Evolutionary conservation across 441 rosid species (phyloP).

Genomic region (Erysimum pusillum): DNA sequence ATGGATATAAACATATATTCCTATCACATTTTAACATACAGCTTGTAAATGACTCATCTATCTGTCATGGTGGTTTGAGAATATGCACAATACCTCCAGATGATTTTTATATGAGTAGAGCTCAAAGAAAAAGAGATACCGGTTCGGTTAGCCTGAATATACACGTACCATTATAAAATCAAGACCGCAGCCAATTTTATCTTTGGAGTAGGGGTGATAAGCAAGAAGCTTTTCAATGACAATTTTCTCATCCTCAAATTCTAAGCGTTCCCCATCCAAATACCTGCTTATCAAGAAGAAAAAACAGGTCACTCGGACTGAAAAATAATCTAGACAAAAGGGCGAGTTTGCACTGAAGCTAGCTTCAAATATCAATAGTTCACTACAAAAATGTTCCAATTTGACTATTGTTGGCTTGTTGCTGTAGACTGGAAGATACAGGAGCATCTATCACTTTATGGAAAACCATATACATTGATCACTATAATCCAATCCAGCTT

Average conservation of each 20-base stretch:
- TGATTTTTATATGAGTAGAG: background rate
- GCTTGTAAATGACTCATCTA: slow-evolving; percentile 14
- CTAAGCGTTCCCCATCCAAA: slow-evolving; percentile 68
- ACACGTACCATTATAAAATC: slow-evolving; percentile 74
- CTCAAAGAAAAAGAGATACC: background rate
- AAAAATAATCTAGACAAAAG: background rate
- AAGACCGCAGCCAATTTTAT: slow-evolving; percentile 87
- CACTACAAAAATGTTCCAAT: background rate
- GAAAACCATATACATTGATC: background rate
- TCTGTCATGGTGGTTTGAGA: background rate
- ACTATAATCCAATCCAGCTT: slow-evolving; percentile 4
- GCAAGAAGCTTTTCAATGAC: slow-evolving; percentile 75
- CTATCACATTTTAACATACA: background rate
- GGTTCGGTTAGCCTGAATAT: background rate
- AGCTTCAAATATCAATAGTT: slow-evolving; percentile 14
- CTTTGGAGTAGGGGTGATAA: slow-evolving; percentile 79
- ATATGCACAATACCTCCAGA: too few species aligned
- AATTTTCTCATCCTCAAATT: slow-evolving; percentile 66
- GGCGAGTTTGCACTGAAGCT: background rate
- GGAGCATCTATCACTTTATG: background rate
- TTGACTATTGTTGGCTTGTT: background rate
- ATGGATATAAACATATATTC: background rate
- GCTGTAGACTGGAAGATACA: slow-evolving; percentile 3
- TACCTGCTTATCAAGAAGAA: slow-evolving; percentile 55
- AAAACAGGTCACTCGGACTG: background rate